Conservation (phyloP, 345 rosid species). For the Gynandropsis gynandra region DNA sequence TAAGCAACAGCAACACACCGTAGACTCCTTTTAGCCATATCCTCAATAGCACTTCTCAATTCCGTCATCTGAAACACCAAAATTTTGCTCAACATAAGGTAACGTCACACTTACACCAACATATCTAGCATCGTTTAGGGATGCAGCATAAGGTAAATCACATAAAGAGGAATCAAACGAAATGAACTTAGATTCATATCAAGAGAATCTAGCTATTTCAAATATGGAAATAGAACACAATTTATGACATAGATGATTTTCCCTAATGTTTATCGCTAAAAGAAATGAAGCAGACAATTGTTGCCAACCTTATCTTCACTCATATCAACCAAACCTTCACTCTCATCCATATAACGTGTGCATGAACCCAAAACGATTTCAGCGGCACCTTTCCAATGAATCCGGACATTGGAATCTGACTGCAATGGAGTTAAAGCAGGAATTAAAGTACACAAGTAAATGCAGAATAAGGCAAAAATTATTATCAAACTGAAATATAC, state of each 20-base stretch:
- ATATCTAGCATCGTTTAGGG: conserved; percentile 14
- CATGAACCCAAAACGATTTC: conserved; percentile 87
- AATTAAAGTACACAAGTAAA: not conserved
- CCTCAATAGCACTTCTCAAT: conserved; percentile 55
- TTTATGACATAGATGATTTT: not conserved
- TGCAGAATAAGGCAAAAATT: conserved; percentile 7
- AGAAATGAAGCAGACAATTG: conserved; percentile 5
- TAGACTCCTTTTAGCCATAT: conserved; percentile 80
- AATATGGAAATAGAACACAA: not conserved
- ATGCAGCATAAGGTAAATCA: not conserved
- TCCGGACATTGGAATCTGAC: conserved; percentile 58
- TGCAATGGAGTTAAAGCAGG: conserved; percentile 21
- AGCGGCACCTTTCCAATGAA: conserved; percentile 99
- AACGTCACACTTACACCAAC: not conserved
- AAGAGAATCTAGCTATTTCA: not conserved
- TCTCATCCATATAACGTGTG: conserved; percentile 50
- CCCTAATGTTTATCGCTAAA: not conserved
- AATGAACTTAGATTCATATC: conserved; percentile 12
- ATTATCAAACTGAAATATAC: conserved; percentile 5
- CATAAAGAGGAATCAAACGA: not conserved
- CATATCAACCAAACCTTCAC: conserved; percentile 40
- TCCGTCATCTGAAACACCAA: conserved; percentile 37
- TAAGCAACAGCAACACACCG: conserved; percentile 93
- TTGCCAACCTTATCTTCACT: conserved; percentile 57
- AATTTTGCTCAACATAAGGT: conserved; percentile 15